Conservation (phyloP, 257 asterid species). For the Nemophila menziesii region DNA sequence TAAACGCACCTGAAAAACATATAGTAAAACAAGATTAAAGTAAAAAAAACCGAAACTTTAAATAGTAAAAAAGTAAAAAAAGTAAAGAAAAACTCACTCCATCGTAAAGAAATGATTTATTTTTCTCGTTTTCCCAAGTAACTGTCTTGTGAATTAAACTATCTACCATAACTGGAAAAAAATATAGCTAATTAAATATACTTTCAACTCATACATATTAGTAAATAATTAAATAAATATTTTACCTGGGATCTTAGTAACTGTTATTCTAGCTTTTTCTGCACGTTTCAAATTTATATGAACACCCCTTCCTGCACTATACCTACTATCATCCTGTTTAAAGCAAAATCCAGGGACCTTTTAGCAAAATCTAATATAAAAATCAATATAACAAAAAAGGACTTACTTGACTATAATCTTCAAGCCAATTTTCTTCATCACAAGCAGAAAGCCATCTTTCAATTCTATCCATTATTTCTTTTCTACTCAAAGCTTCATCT, state of each 20-base stretch:
- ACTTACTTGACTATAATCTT: conserved; percentile 65
- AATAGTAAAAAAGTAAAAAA: too few relatives aligned
- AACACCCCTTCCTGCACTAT: conserved; percentile 90
- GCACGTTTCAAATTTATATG: conserved; percentile 90
- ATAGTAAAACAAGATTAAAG: background rate
- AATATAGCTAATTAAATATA: conserved; percentile 10
- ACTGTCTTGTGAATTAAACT: conserved; percentile 58
- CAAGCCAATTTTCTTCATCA: conserved; percentile 94
- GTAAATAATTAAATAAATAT: conserved; percentile 8
- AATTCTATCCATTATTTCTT: conserved; percentile 72
- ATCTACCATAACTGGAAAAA: conserved; percentile 58
- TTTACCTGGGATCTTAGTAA: conserved; percentile 91
- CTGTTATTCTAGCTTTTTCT: conserved; percentile 73
- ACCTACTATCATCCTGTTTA: conserved; percentile 65
- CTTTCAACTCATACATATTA: background rate
- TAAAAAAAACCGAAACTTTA: too few relatives aligned
- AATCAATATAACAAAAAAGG: too few relatives aligned
- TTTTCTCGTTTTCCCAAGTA: conserved; percentile 79
- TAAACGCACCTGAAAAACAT: conserved; percentile 64
- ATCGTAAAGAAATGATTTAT: conserved; percentile 70
- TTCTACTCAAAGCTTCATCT: conserved; percentile 75
- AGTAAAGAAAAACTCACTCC: conserved; percentile 47
- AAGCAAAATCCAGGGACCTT: too few relatives aligned
- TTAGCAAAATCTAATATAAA: too few relatives aligned
- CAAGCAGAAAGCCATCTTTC: conserved; percentile 93